These are phyloP conservation scores for Aspergillus calidoustus DNA, from an alignment of 2,329 filamentous ascomycete genomes.

Conservation along the genomic window DNA sequence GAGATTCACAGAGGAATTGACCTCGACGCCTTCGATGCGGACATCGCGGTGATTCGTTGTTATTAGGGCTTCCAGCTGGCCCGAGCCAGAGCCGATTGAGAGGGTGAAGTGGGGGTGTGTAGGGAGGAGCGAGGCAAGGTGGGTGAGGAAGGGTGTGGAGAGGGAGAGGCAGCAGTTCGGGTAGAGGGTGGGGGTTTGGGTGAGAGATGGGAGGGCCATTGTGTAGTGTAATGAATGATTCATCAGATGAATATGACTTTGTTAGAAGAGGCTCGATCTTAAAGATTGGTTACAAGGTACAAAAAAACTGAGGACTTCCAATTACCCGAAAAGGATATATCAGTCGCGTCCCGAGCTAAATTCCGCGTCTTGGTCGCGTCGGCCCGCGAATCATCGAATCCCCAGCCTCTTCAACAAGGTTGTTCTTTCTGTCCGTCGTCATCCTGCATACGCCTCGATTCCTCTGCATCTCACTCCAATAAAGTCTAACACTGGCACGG, in stretches of 20 bases:
- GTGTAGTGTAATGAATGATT: not conserved
- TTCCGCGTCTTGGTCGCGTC: constrained; percentile 19
- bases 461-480: constrained; percentile 1
- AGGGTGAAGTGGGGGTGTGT: constrained; percentile 37
- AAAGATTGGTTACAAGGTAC: too few species aligned
- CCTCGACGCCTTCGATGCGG: constrained; percentile 54
- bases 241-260: not conserved
- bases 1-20: constrained; percentile 49
- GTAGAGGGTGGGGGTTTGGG: constrained; percentile 26
- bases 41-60: constrained; percentile 29
- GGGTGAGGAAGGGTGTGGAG: constrained; percentile 29
- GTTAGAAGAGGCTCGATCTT: not conserved
- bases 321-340: constrained; percentile 30
- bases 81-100: constrained; percentile 57
- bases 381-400: constrained; percentile 7
- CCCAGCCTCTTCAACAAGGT: constrained; percentile 24
- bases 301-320: not conserved
- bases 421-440: constrained; percentile 17
- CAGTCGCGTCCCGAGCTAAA: constrained; percentile 32
- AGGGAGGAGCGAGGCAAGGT: constrained; percentile 30
- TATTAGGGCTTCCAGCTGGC: constrained; percentile 55
- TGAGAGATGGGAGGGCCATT: constrained; percentile 24
- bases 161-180: constrained; percentile 36
- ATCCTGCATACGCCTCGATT: constrained; percentile 6
- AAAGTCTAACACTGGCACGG: not conserved